phyloP scores from a whole-genome alignment of 352 stramenopile species.

The Pythium rhizo-oryzae region DNA sequence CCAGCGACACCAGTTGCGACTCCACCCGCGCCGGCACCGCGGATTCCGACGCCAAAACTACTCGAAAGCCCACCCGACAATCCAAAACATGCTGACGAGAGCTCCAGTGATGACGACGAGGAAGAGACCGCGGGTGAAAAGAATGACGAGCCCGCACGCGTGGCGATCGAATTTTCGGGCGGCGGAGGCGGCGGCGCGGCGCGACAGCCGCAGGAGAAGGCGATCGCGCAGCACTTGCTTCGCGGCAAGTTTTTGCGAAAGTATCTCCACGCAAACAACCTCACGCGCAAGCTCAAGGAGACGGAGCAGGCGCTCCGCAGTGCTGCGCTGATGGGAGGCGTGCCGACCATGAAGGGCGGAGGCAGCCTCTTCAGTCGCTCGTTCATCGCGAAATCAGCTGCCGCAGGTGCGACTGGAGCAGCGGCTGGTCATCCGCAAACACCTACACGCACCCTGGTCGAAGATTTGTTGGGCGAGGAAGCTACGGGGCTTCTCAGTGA shows the following conservation, averaged over 20 bases:
- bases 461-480: constrained; percentile 26
- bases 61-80: not conserved
- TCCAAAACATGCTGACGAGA: not conserved
- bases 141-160: constrained; percentile 30
- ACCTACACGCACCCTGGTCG: constrained; percentile 6
- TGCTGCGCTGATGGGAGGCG: constrained; percentile 33
- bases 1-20: not conserved
- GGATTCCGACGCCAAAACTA: not conserved
- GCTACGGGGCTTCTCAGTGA: constrained; percentile 18
- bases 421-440: not conserved
- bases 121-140: constrained; percentile 3
- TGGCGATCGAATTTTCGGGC: constrained; percentile 45
- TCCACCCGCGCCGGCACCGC: not conserved
- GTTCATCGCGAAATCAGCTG: constrained; percentile 22
- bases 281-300: constrained; percentile 66
- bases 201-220: constrained; percentile 38
- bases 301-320: constrained; percentile 51
- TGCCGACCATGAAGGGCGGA: constrained; percentile 16
- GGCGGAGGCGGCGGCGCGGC: constrained; percentile 1
- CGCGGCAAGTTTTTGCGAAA: constrained; percentile 65
- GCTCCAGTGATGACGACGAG: not conserved
- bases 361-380: constrained; percentile 27
- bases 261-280: constrained; percentile 66
- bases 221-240: constrained; percentile 61
- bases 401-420: not conserved